These are phyloP conservation scores for Aspergillus sojae DNA, from an alignment of 2,329 filamentous ascomycete genomes.

Conservation along the genomic window DNA sequence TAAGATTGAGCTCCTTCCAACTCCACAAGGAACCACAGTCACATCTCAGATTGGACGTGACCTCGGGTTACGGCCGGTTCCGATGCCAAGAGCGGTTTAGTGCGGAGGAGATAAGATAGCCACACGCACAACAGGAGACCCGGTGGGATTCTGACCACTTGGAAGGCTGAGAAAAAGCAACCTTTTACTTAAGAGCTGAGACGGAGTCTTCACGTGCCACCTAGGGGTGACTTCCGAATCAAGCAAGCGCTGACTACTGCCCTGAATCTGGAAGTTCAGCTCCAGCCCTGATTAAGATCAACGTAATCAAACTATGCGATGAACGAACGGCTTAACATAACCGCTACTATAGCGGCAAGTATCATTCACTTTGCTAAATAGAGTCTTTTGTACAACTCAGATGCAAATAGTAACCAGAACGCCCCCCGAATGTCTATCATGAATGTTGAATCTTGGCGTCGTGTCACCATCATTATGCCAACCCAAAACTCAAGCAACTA, in stretches of 20 bases:
- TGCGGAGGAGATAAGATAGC: conserved; percentile 11
- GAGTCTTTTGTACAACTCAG: conserved; percentile 1
- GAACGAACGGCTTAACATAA: neutral
- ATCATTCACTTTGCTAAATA: neutral
- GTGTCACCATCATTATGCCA: conserved; percentile 11
- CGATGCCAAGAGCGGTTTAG: conserved; percentile 22
- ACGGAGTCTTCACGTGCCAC: neutral
- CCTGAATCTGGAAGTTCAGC: neutral
- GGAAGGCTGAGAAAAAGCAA: neutral
- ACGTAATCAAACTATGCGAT: neutral
- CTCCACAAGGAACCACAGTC: neutral
- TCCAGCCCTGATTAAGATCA: neutral
- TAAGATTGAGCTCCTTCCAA: neutral
- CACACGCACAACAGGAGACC: neutral
- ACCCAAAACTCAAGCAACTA: conserved; percentile 8
- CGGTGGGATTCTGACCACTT: neutral
- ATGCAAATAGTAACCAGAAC: neutral
- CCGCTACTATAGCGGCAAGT: neutral
- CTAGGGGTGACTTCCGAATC: neutral
- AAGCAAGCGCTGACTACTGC: neutral
- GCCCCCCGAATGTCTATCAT: conserved; percentile 5
- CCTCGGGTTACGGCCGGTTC: conserved; percentile 29
- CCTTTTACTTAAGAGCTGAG: neutral
- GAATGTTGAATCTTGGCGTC: conserved; percentile 8
- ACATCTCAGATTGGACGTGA: conserved; percentile 1